Conservation (phyloP, 106 monocot species). For the Phalaenopsis aphrodite region DNA sequence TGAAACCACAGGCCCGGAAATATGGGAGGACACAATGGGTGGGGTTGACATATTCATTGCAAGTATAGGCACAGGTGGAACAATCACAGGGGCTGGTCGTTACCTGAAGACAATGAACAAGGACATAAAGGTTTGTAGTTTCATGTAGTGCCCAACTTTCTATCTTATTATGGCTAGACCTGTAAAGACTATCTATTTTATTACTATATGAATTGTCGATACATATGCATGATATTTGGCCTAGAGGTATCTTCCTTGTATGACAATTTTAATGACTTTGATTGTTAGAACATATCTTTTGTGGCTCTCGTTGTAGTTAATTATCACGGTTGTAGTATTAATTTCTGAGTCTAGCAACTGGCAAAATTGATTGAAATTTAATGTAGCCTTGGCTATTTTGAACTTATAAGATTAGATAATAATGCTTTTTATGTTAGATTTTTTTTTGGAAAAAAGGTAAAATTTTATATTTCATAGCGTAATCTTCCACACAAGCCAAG, state of each 20-base stretch:
- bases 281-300: not conserved
- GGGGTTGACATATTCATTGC: constrained; percentile 77
- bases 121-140: constrained; percentile 66
- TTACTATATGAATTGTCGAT: not conserved
- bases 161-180: not conserved
- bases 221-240: not conserved
- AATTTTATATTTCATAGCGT: not conserved
- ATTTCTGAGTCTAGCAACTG: not conserved
- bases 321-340: not conserved
- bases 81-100: constrained; percentile 72
- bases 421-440: not conserved
- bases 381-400: not conserved
- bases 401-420: not conserved
- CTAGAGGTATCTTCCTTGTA: not conserved
- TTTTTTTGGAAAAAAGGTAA: not conserved
- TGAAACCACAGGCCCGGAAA: constrained; percentile 98
- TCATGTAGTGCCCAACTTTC: not conserved
- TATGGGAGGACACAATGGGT: constrained; percentile 93
- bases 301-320: not conserved
- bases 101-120: constrained; percentile 91
- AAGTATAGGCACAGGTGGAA: constrained; percentile 91
- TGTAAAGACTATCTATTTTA: not conserved
- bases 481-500: not conserved
- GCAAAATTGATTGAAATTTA: not conserved
- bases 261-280: not conserved